Evolutionary conservation across 768 basidiomycete species (phyloP).

Genomic region (Auricularia heimuer): DNA sequence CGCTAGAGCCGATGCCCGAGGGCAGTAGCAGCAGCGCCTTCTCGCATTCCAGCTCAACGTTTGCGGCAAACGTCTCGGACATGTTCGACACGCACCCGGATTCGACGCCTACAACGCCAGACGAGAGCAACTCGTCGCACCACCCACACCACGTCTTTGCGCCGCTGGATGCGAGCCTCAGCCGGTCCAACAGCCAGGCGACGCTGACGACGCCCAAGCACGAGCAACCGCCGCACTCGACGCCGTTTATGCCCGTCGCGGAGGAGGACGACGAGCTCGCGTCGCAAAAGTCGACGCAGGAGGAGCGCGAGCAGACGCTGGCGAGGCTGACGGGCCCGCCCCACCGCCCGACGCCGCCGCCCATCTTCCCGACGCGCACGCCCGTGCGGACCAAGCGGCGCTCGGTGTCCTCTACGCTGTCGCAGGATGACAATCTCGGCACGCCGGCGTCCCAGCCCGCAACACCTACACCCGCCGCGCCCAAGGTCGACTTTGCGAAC

Average conservation of each 20-base stretch:
- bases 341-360: conserved; percentile 28
- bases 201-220: neutral
- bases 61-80: neutral
- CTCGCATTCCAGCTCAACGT: neutral
- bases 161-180: neutral
- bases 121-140: neutral
- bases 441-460: conserved; percentile 36
- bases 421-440: conserved; percentile 27
- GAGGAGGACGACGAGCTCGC: neutral
- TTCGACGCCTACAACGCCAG: neutral
- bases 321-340: neutral
- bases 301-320: neutral
- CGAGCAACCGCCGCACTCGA: neutral
- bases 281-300: neutral
- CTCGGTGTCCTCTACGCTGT: conserved; percentile 82
- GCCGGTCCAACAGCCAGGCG: neutral
- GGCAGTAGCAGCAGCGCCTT: neutral
- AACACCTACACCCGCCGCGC: conserved; percentile 24
- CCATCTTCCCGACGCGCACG: conserved; percentile 64
- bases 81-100: neutral
- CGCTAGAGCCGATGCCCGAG: conserved; percentile 2
- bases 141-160: neutral
- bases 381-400: conserved; percentile 93
- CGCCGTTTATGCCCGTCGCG: neutral
- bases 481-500: conserved; percentile 48